Evolutionary conservation across 495 filamentous ascomycete species (phyloP), one percentile per base, ranked within the genome.

Genomic region (Cercophora scortea): DNA sequence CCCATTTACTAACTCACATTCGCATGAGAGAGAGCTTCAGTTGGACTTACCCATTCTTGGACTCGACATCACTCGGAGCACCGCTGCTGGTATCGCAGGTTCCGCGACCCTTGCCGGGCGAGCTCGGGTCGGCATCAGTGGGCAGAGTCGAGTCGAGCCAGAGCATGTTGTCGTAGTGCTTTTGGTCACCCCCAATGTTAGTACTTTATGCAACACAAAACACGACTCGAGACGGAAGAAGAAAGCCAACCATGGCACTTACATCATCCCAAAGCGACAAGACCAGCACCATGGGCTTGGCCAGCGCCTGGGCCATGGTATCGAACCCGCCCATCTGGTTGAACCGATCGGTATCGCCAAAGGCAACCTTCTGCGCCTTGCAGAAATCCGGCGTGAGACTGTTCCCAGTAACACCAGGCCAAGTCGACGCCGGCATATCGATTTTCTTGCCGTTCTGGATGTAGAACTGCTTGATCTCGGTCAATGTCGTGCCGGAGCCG

Each of bases 81-180:
- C 82, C 83, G 42, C 79, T 80, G 66, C 65, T 66, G 32, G 68
- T 73, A 32, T 73, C 52, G 67, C 86, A 89, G 47, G 78, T 75
- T 44, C 86, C 86, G 64, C 87, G 84, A 55, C 74, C 74, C 47
- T 78, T 76, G 66, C 87, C 87, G 19, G 83, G 82, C 8, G 58
- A 58, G 44, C 69, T 32, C 32, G 53, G 48, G 38, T 52, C 63
- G 8, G 60, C 70, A 54, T 74, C 73, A 13, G 74, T 70, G 2
- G 86, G 86, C 71, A 84, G 87, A 63, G 67, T 75, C 63, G 80
- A 80, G 71, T 89, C 86, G 56, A 90, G 80, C 87, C 87, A 89
- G 52, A 84, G 75, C 87, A 89, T 89, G 68, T 86, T 77, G 66
- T 78, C 70, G 56, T 75, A 70, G 71, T 88, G 78, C 50, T 56